Percentiles rank a stretch among this genome's conserved stretches.
Conservation (phyloP, 352 stramenopile species). For the Thraustotheca clavata region DNA sequence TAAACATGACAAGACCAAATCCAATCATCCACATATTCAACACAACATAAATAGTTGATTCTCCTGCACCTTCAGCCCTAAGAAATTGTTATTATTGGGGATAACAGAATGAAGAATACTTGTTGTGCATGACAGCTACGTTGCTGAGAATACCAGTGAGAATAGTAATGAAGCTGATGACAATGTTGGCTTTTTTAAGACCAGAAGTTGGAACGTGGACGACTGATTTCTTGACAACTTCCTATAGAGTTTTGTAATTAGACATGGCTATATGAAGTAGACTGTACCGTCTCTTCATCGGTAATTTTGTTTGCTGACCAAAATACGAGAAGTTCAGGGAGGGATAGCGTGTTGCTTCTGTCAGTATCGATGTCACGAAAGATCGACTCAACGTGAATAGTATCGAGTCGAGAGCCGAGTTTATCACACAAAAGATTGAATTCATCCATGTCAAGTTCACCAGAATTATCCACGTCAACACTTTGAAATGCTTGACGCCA, state of each 20-base stretch:
- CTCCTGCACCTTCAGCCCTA: background rate
- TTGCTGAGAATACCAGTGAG: conserved; percentile 12
- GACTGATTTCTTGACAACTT: background rate
- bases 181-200: conserved; percentile 5
- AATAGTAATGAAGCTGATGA: background rate
- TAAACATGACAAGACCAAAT: conserved; percentile 14
- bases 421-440: background rate
- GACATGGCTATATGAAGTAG: background rate
- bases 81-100: too few species aligned
- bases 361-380: conserved; percentile 8
- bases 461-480: background rate
- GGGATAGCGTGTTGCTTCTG: conserved; percentile 11
- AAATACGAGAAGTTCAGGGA: conserved; percentile 12
- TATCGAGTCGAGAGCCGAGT: background rate
- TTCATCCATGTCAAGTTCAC: conserved; percentile 15
- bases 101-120: background rate
- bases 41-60: conserved; percentile 5
- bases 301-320: background rate
- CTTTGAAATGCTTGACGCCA: background rate
- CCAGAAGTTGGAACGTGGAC: background rate
- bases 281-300: background rate
- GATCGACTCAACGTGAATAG: conserved; percentile 3
- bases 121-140: background rate
- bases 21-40: conserved; percentile 15
- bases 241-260: background rate